Evolutionary conservation across 1,139 yeast species (phyloP).

Genomic region (Arxiozyma telluris): DNA sequence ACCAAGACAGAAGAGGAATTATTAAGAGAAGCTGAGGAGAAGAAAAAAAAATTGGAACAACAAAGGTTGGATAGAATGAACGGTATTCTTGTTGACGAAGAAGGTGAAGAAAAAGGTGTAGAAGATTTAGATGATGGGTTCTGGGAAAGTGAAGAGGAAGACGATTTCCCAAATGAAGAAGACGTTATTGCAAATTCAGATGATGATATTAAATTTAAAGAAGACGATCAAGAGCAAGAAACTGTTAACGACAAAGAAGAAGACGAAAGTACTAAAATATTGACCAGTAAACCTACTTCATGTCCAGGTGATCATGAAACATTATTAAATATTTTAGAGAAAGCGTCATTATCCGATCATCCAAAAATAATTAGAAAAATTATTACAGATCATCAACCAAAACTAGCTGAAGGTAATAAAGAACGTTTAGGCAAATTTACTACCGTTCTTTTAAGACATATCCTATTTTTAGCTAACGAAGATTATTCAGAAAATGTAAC

Average conservation of each 20-base stretch:
- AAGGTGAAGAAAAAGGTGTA: slow-evolving; percentile 46
- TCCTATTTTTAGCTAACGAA: slow-evolving; percentile 42
- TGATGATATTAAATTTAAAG: slow-evolving; percentile 24
- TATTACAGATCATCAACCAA: slow-evolving; percentile 60
- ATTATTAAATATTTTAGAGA: slow-evolving; percentile 35
- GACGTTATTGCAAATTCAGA: slow-evolving; percentile 27
- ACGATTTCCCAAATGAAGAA: slow-evolving; percentile 25
- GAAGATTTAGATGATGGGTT: slow-evolving; percentile 59
- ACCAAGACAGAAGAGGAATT: slow-evolving; percentile 89
- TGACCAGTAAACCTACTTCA: slow-evolving; percentile 15
- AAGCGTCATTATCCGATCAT: slow-evolving; percentile 38
- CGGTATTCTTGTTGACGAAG: slow-evolving; percentile 44
- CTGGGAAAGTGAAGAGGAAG: slow-evolving; percentile 46
- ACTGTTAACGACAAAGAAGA: slow-evolving; percentile 5
- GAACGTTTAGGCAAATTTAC: slow-evolving; percentile 61
- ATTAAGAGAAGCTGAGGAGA: slow-evolving; percentile 56
- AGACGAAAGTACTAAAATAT: not conserved
- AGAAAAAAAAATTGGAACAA: slow-evolving; percentile 59
- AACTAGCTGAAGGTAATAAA: slow-evolving; percentile 73
- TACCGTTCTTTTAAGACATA: slow-evolving; percentile 54
- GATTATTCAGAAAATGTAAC: slow-evolving; percentile 23
- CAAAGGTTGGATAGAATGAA: slow-evolving; percentile 81
- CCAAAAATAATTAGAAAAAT: slow-evolving; percentile 46
- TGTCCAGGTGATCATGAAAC: slow-evolving; percentile 58
- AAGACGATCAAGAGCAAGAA: slow-evolving; percentile 20